Evolutionary conservation across 805 yeast species (phyloP), one percentile per base, ranked within the genome.

Genomic region (Tetrapisispora pingtungensis): DNA sequence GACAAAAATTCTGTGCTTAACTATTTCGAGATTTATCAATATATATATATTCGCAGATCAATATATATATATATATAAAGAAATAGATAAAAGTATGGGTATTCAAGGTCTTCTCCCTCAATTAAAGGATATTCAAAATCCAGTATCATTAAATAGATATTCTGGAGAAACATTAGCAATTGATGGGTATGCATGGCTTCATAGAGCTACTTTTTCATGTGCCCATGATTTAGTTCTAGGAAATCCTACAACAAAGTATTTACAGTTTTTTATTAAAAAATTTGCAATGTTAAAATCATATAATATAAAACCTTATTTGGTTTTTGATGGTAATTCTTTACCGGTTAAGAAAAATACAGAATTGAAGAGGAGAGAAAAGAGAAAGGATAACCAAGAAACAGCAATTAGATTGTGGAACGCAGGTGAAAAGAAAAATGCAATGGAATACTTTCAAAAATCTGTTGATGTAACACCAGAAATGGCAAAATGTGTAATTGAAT

Each of bases 101-200:
- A 85, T 87, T 32, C 68, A 80, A 22, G 96, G 96, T 0, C 70
- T 90, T 20, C 74, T 87, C 28, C 89, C 84, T n/a, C 77, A 75
- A 45, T 69, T 90, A 49, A 85, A 84, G 59, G 77, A 83, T 26
- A 81, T 85, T 35, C 93, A 84, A 54, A 72, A 73, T 43, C 71
- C 73, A 0, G 71, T 75, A 1, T 64, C 80, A 1, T 65, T 89
- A 38, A 72, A 74, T 44, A 65, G 74, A 31, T 85, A 78, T 59
- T 64, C 77, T 13, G 96, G 96, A 1, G 72, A 80, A 55, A 78
- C 84, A 0, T 66, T 89, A 36, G 99, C 95, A 0, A 81, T 93
- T n/a, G 99, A 93, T 59, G 89, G 95, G 0, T 93, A 87, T 57
- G 88, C 96, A 1, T 93, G 99, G 99, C 74, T 93, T 5, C 99